Evolutionary conservation across 169 alveolate genomes (phyloP).

Genomic region (Amoebophrya sp.): DNA sequence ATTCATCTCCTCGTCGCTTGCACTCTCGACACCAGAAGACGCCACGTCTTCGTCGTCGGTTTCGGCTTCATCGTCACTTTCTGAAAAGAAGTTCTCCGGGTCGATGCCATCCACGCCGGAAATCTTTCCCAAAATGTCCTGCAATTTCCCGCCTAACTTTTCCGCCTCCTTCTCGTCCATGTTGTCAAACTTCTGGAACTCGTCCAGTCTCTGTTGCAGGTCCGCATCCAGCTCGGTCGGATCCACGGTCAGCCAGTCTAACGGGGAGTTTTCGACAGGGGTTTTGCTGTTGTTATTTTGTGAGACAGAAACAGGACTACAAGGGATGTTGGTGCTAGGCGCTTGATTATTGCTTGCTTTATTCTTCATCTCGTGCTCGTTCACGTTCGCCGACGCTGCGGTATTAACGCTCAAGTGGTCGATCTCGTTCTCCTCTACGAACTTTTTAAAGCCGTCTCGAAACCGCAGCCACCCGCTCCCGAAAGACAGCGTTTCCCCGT

Average conservation of each 20-base stretch:
- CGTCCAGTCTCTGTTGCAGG: background rate
- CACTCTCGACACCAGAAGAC: background rate
- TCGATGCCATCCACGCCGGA: background rate
- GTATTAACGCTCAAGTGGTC: background rate
- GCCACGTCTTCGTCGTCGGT: background rate
- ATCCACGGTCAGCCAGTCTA: background rate
- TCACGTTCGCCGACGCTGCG: background rate
- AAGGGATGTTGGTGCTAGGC: no score
- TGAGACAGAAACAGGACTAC: no score
- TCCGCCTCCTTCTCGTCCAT: background rate
- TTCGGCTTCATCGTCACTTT: background rate
- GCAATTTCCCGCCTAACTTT: background rate
- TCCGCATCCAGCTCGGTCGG: background rate
- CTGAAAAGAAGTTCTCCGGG: background rate
- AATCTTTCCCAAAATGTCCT: background rate
- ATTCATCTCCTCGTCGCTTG: no score
- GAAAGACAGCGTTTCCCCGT: background rate
- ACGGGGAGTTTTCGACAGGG: background rate
- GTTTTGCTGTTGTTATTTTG: background rate
- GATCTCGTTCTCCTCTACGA: background rate
- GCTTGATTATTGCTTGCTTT: background rate
- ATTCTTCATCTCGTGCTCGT: background rate
- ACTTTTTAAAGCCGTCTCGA: background rate
- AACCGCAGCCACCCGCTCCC: background rate
- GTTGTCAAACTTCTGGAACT: background rate